phyloP scores from a whole-genome alignment of 2,329 filamentous ascomycete species.

The Verticillium tricorpus region DNA sequence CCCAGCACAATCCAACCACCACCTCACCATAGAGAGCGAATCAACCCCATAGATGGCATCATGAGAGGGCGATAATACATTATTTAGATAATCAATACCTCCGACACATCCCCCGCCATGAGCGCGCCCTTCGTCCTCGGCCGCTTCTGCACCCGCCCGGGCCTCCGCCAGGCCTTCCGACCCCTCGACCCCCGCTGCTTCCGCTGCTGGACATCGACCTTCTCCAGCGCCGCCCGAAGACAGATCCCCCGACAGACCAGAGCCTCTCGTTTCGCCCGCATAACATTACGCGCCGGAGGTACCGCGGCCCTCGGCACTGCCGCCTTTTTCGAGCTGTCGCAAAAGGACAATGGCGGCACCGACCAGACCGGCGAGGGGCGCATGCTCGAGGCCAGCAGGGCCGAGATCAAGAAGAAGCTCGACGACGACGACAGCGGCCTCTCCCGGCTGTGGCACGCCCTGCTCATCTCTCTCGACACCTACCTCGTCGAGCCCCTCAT shows the following conservation, averaged over 20 bases:
- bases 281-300: conserved; percentile 34
- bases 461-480: conserved; percentile 64
- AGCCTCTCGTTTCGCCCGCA: conserved; percentile 13
- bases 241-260: background rate
- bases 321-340: conserved; percentile 54
- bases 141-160: conserved; percentile 38
- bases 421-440: conserved; percentile 58
- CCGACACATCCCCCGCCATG: conserved; percentile 28
- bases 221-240: background rate
- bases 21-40: background rate
- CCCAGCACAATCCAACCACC: background rate
- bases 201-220: conserved; percentile 2
- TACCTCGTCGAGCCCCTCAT: conserved; percentile 82
- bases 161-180: conserved; percentile 20
- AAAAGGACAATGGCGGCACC: conserved; percentile 44
- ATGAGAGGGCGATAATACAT: background rate
- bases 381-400: conserved; percentile 78
- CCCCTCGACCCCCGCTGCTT: background rate
- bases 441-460: conserved; percentile 49
- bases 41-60: background rate
- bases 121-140: conserved; percentile 36
- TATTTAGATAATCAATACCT: background rate
- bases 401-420: conserved; percentile 70
- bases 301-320: conserved; percentile 45
- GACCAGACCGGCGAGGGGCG: conserved; percentile 71